A percentile compares a stretch with the other conserved stretches of the same genome.
phyloP scores from a whole-genome alignment of 2,329 filamentous ascomycete genomes.

The Fusarium domesticum region DNA sequence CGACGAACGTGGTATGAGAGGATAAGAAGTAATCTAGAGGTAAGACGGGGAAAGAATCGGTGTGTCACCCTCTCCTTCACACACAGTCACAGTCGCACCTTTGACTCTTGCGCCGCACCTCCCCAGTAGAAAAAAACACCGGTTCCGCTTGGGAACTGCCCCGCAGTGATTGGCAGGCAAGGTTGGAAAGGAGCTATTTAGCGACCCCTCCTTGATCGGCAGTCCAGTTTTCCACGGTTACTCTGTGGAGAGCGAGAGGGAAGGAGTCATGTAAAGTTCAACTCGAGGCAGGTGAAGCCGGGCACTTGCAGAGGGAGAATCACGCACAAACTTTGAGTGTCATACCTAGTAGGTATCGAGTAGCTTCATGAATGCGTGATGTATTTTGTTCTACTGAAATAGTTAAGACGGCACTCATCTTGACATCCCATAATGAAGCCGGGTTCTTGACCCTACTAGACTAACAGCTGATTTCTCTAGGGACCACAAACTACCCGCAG shows the following conservation, averaged over 20 bases:
- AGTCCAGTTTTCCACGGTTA: not conserved
- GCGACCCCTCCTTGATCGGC: not conserved
- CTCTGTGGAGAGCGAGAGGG: not conserved
- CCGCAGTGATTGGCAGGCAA: conserved; percentile 20
- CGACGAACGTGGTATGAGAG: not conserved
- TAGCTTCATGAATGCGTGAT: no score
- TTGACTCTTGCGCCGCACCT: conserved; percentile 4
- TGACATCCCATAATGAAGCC: no score
- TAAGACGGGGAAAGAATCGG: conserved; percentile 17
- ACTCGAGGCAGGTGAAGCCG: no score
- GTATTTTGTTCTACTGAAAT: no score
- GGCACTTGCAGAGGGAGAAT: no score
- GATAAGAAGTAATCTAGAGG: not conserved
- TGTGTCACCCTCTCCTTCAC: conserved; percentile 24
- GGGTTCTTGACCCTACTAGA: no score
- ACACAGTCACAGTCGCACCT: no score
- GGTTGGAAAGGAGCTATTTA: conserved; percentile 1
- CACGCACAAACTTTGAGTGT: no score
- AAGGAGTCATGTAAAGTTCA: not conserved
- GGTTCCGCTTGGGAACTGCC: conserved; percentile 20
- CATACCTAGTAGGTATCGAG: no score
- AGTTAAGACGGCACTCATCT: no score
- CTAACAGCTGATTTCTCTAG: not conserved
- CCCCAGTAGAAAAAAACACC: conserved; percentile 2
- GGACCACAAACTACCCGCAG: not conserved